Evolutionary conservation across 2,329 filamentous ascomycete genomes (phyloP).

Genomic region (Phyllachora maydis): DNA sequence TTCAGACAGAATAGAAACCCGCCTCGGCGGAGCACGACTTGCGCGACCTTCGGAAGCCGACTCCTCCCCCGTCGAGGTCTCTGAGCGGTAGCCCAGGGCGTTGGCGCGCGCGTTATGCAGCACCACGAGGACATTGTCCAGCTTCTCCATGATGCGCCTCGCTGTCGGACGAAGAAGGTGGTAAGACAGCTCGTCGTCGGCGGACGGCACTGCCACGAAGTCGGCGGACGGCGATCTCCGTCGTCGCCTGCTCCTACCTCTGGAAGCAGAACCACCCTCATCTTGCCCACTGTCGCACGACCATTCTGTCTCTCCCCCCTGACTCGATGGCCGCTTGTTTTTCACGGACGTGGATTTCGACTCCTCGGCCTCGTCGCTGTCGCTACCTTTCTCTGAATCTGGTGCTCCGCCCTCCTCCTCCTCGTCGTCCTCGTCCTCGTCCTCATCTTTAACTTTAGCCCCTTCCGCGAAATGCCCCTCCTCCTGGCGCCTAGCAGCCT

Average conservation of each 20-base stretch:
- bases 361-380: no score
- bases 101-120: slow-evolving; percentile 47
- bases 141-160: slow-evolving; percentile 44
- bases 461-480: background rate
- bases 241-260: slow-evolving; percentile 5
- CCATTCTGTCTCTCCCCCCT: no score
- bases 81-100: slow-evolving; percentile 13
- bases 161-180: slow-evolving; percentile 45
- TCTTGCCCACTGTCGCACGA: no score
- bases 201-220: slow-evolving; percentile 39
- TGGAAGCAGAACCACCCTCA: no score
- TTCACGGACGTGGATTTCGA: no score
- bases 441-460: no score
- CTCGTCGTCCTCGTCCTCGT: slow-evolving; percentile 1
- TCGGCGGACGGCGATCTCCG: slow-evolving; percentile 14
- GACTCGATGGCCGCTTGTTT: no score
- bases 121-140: slow-evolving; percentile 49
- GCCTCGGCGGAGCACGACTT: no score
- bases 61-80: slow-evolving; percentile 4
- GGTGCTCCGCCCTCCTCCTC: no score
- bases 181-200: slow-evolving; percentile 50
- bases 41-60: no score
- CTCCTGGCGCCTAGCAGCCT: slow-evolving; percentile 3
- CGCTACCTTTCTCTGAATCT: no score
- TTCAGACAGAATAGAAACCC: no score